Base-by-base conservation (phyloP, 176 grass and related monocot species). In the Avena insularis region DNA sequence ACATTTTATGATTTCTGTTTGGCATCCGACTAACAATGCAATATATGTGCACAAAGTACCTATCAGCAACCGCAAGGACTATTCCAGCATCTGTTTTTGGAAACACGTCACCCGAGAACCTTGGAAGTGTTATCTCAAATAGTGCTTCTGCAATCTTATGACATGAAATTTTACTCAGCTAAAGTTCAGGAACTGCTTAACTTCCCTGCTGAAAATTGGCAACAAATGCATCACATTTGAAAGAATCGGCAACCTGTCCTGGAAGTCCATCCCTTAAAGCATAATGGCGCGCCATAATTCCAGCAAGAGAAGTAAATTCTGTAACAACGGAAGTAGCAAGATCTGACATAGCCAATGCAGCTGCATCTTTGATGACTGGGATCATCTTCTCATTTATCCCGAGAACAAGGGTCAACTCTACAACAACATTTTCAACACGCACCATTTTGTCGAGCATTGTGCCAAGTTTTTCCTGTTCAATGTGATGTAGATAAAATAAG, bases 401-500 rank as follows among this genome's bases (percentile, higher is more conserved):
- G 0, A 98, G 88, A 72, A 89, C 72, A 78, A 59, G 74, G 58
- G 93, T 70, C 79, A 98, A 75, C 62, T 90, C 85, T 60, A 84
- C 40, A 81, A 92, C 88, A 66, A 53, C 90, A 48, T 72, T 79
- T 61, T 98, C 87, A 23, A 95, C 81, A 58, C 92, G 93, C 80
- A 48, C 84, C 86, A 95, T 91, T 90, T 98, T 98, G 89, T 98
- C 96, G 20, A 98, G 88, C 91, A 98, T 95, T 23, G 96, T 98
- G 72, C 93, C 96, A 78, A 98, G 93, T 43, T 92, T 95, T 88
- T 98, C 96, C 96, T 98, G 86, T 74, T 89, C 38, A 80, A 85
- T 71, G 69, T 60, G 47, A 58, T 73, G 57, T 9, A 51, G 74
- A 81, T 69, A 84, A 56, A 36, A 84, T 78, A 20, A 83, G 62